Evolutionary conservation across 2,329 filamentous ascomycete genomes (phyloP).

Genomic region (Lecanicillium sp.): DNA sequence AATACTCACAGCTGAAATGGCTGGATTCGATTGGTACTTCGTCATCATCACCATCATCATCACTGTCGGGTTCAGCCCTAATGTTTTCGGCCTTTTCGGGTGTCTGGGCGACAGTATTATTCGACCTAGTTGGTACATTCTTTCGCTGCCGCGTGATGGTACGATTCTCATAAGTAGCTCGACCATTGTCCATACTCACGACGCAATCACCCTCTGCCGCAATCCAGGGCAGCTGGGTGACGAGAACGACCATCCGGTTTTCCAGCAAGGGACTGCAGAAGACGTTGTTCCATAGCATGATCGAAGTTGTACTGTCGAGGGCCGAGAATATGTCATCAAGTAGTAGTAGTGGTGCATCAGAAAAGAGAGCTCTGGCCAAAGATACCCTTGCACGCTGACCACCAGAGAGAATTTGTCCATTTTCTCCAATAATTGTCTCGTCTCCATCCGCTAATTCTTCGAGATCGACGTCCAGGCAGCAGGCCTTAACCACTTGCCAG

Average conservation of each 20-base stretch:
- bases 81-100: background rate
- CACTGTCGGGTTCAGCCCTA: background rate
- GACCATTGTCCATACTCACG: constrained; percentile 33
- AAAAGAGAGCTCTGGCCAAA: constrained; percentile 44
- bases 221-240: constrained; percentile 41
- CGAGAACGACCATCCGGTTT: constrained; percentile 43
- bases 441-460: constrained; percentile 40
- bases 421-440: constrained; percentile 39
- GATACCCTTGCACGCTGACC: constrained; percentile 45
- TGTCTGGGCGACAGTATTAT: too few relatives aligned
- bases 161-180: background rate
- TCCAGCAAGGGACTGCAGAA: constrained; percentile 44
- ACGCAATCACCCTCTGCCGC: constrained; percentile 35
- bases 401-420: constrained; percentile 23
- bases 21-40: background rate
- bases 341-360: constrained; percentile 39
- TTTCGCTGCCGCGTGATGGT: background rate
- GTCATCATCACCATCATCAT: background rate
- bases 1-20: background rate
- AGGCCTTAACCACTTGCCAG: constrained; percentile 43
- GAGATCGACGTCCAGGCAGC: constrained; percentile 39
- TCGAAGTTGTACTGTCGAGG: constrained; percentile 43
- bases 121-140: background rate
- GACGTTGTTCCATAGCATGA: constrained; percentile 41
- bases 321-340: constrained; percentile 49